Base-by-base conservation (phyloP, 1,284 basidiomycete species). In the Flammula alnicola region DNA sequence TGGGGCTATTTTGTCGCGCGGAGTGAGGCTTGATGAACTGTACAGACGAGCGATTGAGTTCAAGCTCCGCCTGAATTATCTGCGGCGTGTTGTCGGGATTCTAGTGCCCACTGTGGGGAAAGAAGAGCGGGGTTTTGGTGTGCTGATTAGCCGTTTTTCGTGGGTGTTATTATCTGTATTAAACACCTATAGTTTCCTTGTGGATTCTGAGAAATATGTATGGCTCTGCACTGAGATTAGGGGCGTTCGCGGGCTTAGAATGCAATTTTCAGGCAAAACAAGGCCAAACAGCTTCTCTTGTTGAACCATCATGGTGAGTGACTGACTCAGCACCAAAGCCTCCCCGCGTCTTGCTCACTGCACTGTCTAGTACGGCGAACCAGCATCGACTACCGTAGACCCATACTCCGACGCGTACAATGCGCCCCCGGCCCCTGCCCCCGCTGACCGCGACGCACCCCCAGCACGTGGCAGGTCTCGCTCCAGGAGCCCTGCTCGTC, bases 361-460 rank as follows among this genome's bases (percentile, higher is more conserved):
- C 43, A 17, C 33, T 40, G 43, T 57, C 39, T 65, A 86, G 82
- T 87, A 88, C 79, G 79, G 76, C 57, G 84, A 87, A 67, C 61
- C 78, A 51, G 72, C 70, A 31, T 52, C 77, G 51, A 65, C 81
- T 44, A 72, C 83, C 29, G 80, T 86, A 23, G 89, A 92, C 70
- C 89, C 90, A 11, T 92, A 92, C 68, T 82, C 86, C 33, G 90
- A 92, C 65, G 83, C 86, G 33, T 90, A 89, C 71, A 88, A 79
- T 58, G 85, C 83, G 37, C 80, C 83, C 17, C n/a, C n/a, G n/a
- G 70, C 77, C 20, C 64, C 74, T 2, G 57, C 72, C 1, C 68
- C 77, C 14, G 72, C 75, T 46, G 73, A 78, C 40, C 76, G 80
- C 27, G 83, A 84, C 51, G 61, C 70, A 3, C 70, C 70, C 9